phyloP scores from a whole-genome alignment of 2,329 filamentous ascomycete genomes.

The Lasiodiplodia gonubiensis region DNA sequence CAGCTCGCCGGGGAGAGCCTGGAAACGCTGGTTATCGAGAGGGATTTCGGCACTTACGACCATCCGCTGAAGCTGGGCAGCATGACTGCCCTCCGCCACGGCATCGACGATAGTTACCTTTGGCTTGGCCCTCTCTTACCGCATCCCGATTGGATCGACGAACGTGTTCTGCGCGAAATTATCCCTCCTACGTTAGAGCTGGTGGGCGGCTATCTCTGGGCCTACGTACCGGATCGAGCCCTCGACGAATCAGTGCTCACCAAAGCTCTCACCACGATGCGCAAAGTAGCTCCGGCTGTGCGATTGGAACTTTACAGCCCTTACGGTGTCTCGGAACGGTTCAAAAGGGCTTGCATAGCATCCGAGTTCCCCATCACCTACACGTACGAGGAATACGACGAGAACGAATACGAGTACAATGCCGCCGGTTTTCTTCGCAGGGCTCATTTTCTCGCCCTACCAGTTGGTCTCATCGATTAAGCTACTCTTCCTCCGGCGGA shows the following conservation, averaged over 20 bases:
- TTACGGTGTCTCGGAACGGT: not conserved
- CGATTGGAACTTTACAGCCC: not conserved
- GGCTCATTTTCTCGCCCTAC: not conserved
- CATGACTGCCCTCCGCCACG: not conserved
- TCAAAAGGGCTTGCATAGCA: conserved; percentile 1
- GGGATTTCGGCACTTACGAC: not conserved
- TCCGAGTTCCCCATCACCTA: not conserved
- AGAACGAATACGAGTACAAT: not conserved
- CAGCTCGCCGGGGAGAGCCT: not conserved
- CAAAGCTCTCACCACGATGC: not conserved
- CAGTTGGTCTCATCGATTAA: not conserved
- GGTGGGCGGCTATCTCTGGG: not conserved
- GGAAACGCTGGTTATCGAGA: not conserved
- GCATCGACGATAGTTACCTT: not conserved
- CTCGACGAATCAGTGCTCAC: not conserved
- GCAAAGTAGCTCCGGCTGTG: not conserved
- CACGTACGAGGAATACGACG: not conserved
- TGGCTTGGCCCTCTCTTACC: not conserved
- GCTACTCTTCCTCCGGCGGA: conserved; percentile 53
- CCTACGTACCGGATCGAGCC: too few species aligned
- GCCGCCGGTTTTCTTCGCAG: not conserved
- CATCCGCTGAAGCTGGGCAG: not conserved
- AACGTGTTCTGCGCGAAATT: not conserved
- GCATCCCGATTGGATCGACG: not conserved
- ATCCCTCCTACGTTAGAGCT: not conserved